A percentile compares a stretch with the other conserved stretches of the same genome.
These are phyloP conservation scores for Glebionis coronaria DNA, from an alignment of 129 eudicot genomes.

Conservation along the genomic window DNA sequence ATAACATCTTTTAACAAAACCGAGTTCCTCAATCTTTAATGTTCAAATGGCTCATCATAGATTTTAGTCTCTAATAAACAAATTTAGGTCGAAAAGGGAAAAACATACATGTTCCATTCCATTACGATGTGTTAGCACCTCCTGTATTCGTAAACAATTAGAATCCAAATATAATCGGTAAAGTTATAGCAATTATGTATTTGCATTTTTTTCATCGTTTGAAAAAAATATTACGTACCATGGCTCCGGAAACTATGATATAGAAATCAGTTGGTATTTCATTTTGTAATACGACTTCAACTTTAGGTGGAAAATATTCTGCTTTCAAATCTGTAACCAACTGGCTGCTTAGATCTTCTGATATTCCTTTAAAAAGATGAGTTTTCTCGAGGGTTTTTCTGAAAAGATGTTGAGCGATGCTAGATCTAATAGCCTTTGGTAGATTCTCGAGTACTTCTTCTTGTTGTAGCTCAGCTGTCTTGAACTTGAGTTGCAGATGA, in stretches of 20 bases:
- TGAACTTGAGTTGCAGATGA: conserved; percentile 72
- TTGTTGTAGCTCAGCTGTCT: conserved; percentile 87
- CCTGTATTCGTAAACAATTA: conserved; percentile 52
- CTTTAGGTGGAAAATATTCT: conserved; percentile 85
- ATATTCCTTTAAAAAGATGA: conserved; percentile 68
- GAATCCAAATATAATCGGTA: neutral
- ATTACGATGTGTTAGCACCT: conserved; percentile 54
- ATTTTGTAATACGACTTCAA: conserved; percentile 75
- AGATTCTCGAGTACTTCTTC: conserved; percentile 70
- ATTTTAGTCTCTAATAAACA: too few species aligned
- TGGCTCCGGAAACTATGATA: conserved; percentile 72
- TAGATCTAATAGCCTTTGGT: conserved; percentile 82
- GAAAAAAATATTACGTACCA: conserved; percentile 36
- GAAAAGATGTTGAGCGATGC: conserved; percentile 83
- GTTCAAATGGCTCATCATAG: too few species aligned
- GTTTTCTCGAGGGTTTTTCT: conserved; percentile 52
- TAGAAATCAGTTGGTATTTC: conserved; percentile 92
- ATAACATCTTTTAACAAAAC: neutral
- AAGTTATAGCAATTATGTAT: too few species aligned
- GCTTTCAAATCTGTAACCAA: conserved; percentile 83
- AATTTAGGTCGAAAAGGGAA: neutral
- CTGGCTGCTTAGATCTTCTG: conserved; percentile 71
- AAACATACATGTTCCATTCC: conserved; percentile 66
- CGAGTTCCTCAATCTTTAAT: neutral
- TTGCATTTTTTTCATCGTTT: too few species aligned